A percentile compares a stretch with the other conserved stretches of the same genome.
phyloP scores from a whole-genome alignment of 1,284 basidiomycete species.

The Stygiomarasmius scandens region DNA sequence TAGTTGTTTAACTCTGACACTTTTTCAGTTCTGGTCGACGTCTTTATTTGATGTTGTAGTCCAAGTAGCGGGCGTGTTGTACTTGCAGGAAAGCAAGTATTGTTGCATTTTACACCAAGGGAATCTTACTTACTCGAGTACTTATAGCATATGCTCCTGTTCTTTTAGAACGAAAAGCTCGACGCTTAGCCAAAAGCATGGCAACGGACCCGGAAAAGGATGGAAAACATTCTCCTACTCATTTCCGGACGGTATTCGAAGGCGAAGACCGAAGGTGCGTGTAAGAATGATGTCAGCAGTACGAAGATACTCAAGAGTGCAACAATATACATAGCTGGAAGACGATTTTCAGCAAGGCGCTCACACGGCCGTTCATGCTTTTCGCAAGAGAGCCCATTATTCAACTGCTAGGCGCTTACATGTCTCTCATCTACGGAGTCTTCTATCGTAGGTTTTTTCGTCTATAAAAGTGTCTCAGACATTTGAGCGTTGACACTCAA shows the following conservation, averaged over 20 bases:
- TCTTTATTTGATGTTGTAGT: constrained; percentile 53
- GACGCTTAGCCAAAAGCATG: constrained; percentile 41
- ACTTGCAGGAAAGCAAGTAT: constrained; percentile 63
- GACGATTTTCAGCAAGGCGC: constrained; percentile 39
- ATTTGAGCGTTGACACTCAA: not conserved
- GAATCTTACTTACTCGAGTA: constrained; percentile 24
- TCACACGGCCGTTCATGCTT: constrained; percentile 43
- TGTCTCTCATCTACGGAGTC: constrained; percentile 49
- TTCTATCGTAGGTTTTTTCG: constrained; percentile 49
- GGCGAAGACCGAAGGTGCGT: constrained; percentile 11
- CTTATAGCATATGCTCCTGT: constrained; percentile 56
- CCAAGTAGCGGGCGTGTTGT: constrained; percentile 57
- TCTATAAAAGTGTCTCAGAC: not conserved
- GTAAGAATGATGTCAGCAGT: not conserved
- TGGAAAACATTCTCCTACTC: constrained; percentile 13
- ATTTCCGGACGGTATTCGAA: constrained; percentile 50
- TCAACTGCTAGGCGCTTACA: constrained; percentile 45
- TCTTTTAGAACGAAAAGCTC: constrained; percentile 63
- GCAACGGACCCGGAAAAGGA: constrained; percentile 44
- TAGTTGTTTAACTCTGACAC: not conserved
- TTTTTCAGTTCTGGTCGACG: constrained; percentile 60
- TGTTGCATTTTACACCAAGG: not conserved
- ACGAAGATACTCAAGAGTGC: not conserved
- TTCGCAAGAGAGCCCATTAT: constrained; percentile 43
- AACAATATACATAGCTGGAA: constrained; percentile 36